phyloP scores from a whole-genome alignment of 23 red algal species.

The Gracilaria caudata region DNA sequence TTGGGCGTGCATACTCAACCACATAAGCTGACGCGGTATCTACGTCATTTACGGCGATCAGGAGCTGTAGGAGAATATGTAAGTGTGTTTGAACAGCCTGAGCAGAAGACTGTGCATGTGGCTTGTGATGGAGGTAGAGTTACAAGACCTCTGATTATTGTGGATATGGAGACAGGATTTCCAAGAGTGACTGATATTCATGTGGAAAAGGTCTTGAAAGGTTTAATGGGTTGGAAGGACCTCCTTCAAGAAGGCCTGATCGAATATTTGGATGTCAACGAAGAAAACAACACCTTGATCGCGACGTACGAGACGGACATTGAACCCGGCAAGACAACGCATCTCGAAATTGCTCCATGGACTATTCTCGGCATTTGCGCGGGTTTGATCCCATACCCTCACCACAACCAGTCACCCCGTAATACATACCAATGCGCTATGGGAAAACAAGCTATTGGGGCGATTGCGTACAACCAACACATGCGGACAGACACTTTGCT shows the following conservation, averaged over 20 bases:
- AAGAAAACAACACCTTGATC: constrained; percentile 96
- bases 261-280: constrained; percentile 98
- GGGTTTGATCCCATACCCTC: constrained; percentile 92
- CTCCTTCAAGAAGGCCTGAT: constrained; percentile 89
- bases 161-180: constrained; percentile 60
- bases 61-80: constrained; percentile 91
- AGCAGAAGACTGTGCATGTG: constrained; percentile 75
- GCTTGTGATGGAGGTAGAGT: constrained; percentile 93
- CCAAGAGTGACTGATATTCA: constrained; percentile 68
- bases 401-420: constrained; percentile 97
- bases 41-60: constrained; percentile 71
- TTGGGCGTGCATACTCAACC: constrained; percentile 91
- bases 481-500: constrained; percentile 90
- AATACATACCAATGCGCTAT: constrained; percentile 99
- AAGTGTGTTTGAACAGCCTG: constrained; percentile 78
- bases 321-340: constrained; percentile 75
- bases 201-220: constrained; percentile 70
- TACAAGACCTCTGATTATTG: constrained; percentile 92
- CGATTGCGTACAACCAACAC: constrained; percentile 96
- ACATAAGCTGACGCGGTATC: constrained; percentile 40
- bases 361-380: constrained; percentile 96
- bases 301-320: constrained; percentile 77
- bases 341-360: constrained; percentile 91
- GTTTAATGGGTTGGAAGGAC: constrained; percentile 77
- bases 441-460: constrained; percentile 97